Evolutionary conservation across 139 green algal genomes (phyloP).

Genomic region (Mesotaenium endlicherianum): DNA sequence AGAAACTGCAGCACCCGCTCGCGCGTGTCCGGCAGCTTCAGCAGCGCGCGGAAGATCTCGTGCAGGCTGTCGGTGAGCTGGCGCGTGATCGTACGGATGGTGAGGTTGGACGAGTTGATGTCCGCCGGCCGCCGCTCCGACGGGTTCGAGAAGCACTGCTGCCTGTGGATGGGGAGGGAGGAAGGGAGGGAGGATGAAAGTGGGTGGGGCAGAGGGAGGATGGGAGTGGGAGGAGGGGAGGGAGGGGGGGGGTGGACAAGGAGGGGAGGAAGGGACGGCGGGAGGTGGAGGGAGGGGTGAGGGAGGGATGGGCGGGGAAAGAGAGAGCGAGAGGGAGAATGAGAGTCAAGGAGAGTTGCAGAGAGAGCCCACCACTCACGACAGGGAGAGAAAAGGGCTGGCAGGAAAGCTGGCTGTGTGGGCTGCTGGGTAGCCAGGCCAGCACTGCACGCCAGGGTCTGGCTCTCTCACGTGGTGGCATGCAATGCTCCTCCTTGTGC

Average conservation of each 20-base stretch:
- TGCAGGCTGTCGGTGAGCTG: slow-evolving; percentile 50
- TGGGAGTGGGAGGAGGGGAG: background rate
- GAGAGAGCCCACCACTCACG: no score
- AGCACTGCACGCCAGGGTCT: no score
- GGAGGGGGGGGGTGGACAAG: background rate
- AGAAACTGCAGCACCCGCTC: slow-evolving; percentile 77
- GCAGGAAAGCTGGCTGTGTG: no score
- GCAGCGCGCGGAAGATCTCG: slow-evolving; percentile 68
- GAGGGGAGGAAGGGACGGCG: background rate
- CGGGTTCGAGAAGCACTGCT: slow-evolving; percentile 46
- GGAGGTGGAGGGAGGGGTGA: no score
- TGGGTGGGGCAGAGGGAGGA: background rate
- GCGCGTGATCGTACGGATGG: slow-evolving; percentile 60
- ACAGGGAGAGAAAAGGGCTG: no score
- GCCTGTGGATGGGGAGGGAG: background rate
- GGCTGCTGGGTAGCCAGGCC: no score
- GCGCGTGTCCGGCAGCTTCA: slow-evolving; percentile 67
- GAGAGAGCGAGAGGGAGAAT: no score
- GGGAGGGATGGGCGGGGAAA: no score
- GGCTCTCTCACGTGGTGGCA: no score
- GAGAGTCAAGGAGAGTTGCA: no score
- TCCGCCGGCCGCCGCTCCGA: slow-evolving; percentile 27
- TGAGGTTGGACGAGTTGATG: slow-evolving; percentile 39
- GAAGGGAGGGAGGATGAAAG: background rate
- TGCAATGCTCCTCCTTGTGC: no score